Percentiles rank a stretch among this genome's conserved stretches.
Conservation (phyloP, 345 rosid genomes). For the Clausena lansium region DNA sequence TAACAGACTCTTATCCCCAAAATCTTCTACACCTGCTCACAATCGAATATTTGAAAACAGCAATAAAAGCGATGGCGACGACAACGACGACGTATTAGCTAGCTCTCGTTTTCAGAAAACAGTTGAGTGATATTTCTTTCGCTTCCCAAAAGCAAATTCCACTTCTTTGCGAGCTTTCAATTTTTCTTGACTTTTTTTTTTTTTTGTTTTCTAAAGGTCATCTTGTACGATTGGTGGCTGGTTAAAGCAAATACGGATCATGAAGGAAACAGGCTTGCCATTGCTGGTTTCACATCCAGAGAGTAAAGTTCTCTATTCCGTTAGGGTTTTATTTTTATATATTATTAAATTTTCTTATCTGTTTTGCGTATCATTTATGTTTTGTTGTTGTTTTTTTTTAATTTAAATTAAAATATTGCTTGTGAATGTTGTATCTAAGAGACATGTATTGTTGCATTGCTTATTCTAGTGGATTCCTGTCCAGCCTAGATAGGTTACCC, state of each 20-base stretch:
- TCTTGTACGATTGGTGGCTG: constrained; percentile 79
- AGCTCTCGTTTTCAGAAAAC: constrained; percentile 22
- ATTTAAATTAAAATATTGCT: not conserved
- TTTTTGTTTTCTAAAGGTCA: constrained; percentile 38
- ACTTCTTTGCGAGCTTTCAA: not conserved
- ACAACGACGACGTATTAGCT: not conserved
- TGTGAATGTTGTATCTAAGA: not conserved
- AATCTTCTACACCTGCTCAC: not conserved
- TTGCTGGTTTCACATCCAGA: constrained; percentile 52
- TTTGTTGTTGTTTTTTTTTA: not conserved
- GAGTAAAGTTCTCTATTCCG: constrained; percentile 34
- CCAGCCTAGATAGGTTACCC: not conserved
- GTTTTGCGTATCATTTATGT: not conserved
- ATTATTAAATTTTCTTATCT: not conserved
- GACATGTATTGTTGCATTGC: not conserved
- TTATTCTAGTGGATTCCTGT: not conserved
- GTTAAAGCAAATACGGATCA: constrained; percentile 40
- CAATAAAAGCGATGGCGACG: not conserved
- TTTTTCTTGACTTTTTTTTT: not conserved
- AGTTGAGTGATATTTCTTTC: constrained; percentile 4
- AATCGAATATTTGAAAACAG: not conserved
- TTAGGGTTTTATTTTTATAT: not conserved
- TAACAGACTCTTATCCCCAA: constrained; percentile 3
- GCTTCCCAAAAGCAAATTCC: not conserved
- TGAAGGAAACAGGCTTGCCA: constrained; percentile 62